Conservation (phyloP, 2,329 filamentous ascomycete species). For the Aureobasidium sp. region DNA sequence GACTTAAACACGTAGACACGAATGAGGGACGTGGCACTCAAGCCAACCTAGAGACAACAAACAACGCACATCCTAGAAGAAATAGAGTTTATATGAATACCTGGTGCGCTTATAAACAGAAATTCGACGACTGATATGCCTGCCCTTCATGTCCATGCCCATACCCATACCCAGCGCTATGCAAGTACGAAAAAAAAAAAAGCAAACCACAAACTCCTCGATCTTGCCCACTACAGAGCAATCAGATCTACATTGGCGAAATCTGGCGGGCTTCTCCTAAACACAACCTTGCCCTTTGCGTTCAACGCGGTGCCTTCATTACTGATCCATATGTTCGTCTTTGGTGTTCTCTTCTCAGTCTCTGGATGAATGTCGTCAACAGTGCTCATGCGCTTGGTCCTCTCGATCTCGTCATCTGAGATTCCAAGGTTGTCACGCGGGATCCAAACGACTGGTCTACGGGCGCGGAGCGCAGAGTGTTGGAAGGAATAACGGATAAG, state of each 20-base stretch:
- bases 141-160: background rate
- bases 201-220: background rate
- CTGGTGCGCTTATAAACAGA: background rate
- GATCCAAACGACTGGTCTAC: conserved; percentile 86
- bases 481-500: conserved; percentile 83
- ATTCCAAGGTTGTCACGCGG: conserved; percentile 84
- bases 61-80: background rate
- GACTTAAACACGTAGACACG: background rate
- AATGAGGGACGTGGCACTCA: background rate
- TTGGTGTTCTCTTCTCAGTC: conserved; percentile 17
- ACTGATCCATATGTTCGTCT: conserved; percentile 68
- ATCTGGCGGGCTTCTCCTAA: conserved; percentile 60
- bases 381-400: conserved; percentile 67
- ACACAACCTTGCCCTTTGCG: conserved; percentile 72
- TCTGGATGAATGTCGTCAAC: conserved; percentile 29
- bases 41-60: background rate
- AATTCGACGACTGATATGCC: background rate
- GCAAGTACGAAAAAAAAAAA: background rate
- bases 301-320: conserved; percentile 87
- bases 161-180: background rate
- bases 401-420: conserved; percentile 79
- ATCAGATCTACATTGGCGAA: conserved; percentile 80
- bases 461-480: conserved; percentile 76
- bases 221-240: conserved; percentile 45
- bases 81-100: background rate